Base-by-base conservation (phyloP, 202 grass and related monocot species). In the Digitaria exilis region DNA sequence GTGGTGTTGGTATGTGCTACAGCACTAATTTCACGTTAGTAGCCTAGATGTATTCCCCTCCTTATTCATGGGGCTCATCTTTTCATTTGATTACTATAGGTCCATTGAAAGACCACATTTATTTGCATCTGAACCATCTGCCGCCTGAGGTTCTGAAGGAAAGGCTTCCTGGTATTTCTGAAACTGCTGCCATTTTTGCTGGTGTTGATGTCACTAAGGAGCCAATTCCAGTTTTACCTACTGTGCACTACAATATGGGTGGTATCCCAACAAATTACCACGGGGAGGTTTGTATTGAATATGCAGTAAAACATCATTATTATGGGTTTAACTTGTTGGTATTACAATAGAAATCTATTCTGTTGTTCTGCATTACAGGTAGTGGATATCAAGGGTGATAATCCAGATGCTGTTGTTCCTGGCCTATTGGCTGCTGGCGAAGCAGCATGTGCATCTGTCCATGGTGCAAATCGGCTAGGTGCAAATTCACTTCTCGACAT, bases 231-330 rank as follows among this genome's bases (percentile, higher is more conserved):
- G 90, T 92, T 87, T 87, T 92, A 63, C 90, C 90, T 84, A 92
- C 90, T 37, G 90, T 92, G 34, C 90, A 92, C 66, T 92, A 92
- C 59, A 92, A 92, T 85, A 92, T 92, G 90, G 90, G 90, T 87
- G 90, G 90, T 25, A 89, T 92, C 79, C 90, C 90, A 71, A 92
- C 90, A 68, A 92, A 92, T 66, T 89, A 87, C 81, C 84, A 89
- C 75, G 90, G 90, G 29, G 90, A 92, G 90, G 90, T 92, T 79
- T 87, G 79, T 74, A 9, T 65, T 66, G 50, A 73, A 57, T 71
- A 39, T 50, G 19, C 14, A 56, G 11, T 65, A 19, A 66, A 66
- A 48, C 63, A 69, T 83, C 37, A 70, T 52, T 50, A 19, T 12
- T 15, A 60, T 60, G 25, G 12, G 76, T 64, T 34, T 35, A 15